These are phyloP conservation scores for Ambispora gerdemannii DNA, from an alignment of 192 early-diverging fungal genomes.

Conservation along the genomic window DNA sequence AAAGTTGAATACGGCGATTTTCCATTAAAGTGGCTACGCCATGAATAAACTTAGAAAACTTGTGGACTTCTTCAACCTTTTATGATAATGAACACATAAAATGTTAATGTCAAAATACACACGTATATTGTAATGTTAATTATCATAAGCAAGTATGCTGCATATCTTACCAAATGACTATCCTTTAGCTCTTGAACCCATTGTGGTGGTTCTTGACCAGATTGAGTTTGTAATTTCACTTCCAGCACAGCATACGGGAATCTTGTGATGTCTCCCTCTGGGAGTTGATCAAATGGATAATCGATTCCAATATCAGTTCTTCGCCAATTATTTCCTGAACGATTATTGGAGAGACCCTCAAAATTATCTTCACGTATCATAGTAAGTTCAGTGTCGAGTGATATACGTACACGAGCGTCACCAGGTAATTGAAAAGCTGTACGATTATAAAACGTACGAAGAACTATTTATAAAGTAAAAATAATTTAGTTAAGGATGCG, in stretches of 20 bases:
- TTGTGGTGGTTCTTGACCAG: slow-evolving; percentile 84
- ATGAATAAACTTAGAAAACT: slow-evolving; percentile 98
- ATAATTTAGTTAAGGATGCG: not conserved
- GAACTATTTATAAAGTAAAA: slow-evolving; percentile 42
- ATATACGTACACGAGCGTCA: slow-evolving; percentile 96
- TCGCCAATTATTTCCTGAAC: slow-evolving; percentile 92
- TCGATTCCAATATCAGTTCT: slow-evolving; percentile 88
- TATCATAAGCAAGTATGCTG: no score
- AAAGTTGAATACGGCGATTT: slow-evolving; percentile 65
- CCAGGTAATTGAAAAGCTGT: slow-evolving; percentile 99
- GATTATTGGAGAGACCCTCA: slow-evolving; percentile 51
- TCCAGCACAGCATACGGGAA: slow-evolving; percentile 98
- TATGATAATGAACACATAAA: no score
- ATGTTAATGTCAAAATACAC: no score
- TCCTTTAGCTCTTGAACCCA: slow-evolving; percentile 93
- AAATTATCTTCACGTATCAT: slow-evolving; percentile 95
- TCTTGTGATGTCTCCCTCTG: slow-evolving; percentile 75
- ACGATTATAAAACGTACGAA: slow-evolving; percentile 97
- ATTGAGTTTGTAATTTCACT: slow-evolving; percentile 94
- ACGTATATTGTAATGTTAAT: no score
- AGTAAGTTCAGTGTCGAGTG: slow-evolving; percentile 94
- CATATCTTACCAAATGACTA: slow-evolving; percentile 67
- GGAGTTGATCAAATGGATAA: slow-evolving; percentile 87
- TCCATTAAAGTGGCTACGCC: slow-evolving; percentile 85
- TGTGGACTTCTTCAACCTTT: slow-evolving; percentile 84